Base-by-base conservation (phyloP, 1,139 yeast species). In the Trichomonascaceae sp. region DNA sequence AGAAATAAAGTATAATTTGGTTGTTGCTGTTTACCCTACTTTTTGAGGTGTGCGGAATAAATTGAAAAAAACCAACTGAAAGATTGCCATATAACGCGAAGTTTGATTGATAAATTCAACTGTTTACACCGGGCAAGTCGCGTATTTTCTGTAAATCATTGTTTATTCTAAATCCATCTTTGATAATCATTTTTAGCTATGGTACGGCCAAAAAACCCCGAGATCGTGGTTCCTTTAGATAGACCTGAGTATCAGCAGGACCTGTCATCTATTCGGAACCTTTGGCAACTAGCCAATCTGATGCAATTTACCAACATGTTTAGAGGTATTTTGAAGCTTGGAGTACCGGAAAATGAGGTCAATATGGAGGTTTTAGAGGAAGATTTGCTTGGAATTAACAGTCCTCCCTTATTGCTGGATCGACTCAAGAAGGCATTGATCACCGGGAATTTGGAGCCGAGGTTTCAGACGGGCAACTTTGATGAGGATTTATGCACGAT, bases 351-450 rank as follows among this genome's bases (percentile, higher is more conserved):
- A 9, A 55, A 59, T 2, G 62, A 58, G 20, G 56, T 61, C n/a
- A 60, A 58, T 9, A 53, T 63, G 6, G 69, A 66, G 22, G 61
- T 63, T 19, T 45, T 67, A 12, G 70, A 67, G 51, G 70, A 67
- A 48, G 70, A 67, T 50, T 58, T 67, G 39, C 43, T 63, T 19
- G 66, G 63, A 2, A 50, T 59, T 43, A 62, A 58, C 44, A 58
- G 56, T 7, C 56, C 60, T 15, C 17, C 43, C 5, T n/a, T 47
- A 45, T 43, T 57, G 22, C 53, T 62, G 27, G 53, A 49, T 20
- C 58, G 56, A 49, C 19, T 60, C 15, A 52, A 56, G 47, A 53
- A 32, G 39, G 58, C 53, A 24, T 49, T 56, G 49, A 55, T 54
- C 45, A 49, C 47, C 44, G 47, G 53, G 43, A 50, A 57, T 44